Evolutionary conservation across 2,329 filamentous ascomycete genomes (phyloP).

Genomic region (Phaeomoniella chlamydospora): DNA sequence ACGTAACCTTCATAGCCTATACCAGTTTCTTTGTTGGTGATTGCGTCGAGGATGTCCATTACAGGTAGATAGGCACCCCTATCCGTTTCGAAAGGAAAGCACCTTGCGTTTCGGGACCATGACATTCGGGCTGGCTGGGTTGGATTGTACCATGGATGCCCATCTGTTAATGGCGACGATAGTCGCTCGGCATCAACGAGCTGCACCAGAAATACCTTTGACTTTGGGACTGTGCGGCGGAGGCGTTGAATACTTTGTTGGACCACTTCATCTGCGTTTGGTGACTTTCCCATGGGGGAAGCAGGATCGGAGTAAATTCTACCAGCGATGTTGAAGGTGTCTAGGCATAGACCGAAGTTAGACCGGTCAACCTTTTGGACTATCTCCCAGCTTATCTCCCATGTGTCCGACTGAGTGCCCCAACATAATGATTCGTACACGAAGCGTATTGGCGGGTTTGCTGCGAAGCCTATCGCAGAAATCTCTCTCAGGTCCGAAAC

Average conservation of each 20-base stretch:
- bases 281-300: constrained; percentile 32
- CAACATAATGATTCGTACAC: constrained; percentile 62
- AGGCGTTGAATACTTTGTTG: constrained; percentile 40
- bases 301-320: constrained; percentile 57
- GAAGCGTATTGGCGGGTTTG: constrained; percentile 46
- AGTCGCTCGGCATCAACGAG: constrained; percentile 60
- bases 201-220: constrained; percentile 62
- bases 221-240: constrained; percentile 38
- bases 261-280: constrained; percentile 41
- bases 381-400: constrained; percentile 59
- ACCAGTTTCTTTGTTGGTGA: too few species aligned
- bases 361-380: constrained; percentile 48
- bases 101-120: constrained; percentile 61
- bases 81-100: constrained; percentile 53
- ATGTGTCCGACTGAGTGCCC: constrained; percentile 55
- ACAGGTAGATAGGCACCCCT: constrained; percentile 57
- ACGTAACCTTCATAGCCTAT: constrained; percentile 39
- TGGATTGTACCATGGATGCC: constrained; percentile 43
- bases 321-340: constrained; percentile 66
- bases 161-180: constrained; percentile 36
- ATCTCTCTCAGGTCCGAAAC: constrained; percentile 9
- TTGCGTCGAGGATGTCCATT: constrained; percentile 42
- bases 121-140: constrained; percentile 54
- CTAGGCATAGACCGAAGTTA: constrained; percentile 65
- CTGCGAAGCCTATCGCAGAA: constrained; percentile 52